phyloP scores from a whole-genome alignment of 1,284 basidiomycete species.

The Naganishia cerealis region DNA sequence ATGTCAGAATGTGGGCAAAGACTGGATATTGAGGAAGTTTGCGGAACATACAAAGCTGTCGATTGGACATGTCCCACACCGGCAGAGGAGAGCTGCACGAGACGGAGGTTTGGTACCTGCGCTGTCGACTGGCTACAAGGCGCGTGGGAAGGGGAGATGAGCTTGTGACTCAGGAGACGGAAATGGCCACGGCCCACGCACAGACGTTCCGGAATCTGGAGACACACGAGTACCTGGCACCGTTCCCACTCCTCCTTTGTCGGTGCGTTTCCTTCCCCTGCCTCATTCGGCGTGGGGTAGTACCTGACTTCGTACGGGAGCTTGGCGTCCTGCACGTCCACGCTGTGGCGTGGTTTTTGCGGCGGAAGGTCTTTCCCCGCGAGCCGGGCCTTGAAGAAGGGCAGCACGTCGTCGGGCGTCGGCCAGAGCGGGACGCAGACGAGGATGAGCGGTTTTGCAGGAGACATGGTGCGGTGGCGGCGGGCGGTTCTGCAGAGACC shows the following conservation, averaged over 20 bases:
- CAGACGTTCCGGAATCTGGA: conserved; percentile 28
- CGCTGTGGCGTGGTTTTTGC: neutral
- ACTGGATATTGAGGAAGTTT: neutral
- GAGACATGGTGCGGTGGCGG: neutral
- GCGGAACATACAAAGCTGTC: conserved; percentile 11
- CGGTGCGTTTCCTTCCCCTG: conserved; percentile 4
- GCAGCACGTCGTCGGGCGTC: conserved; percentile 9
- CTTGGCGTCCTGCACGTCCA: neutral
- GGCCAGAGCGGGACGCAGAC: conserved; percentile 23
- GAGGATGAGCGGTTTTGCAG: conserved; percentile 19
- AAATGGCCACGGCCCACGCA: neutral
- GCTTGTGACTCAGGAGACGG: neutral
- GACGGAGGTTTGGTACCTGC: conserved; percentile 33
- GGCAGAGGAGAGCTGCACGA: conserved; percentile 34
- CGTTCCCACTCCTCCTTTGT: conserved; percentile 26
- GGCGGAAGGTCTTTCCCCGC: conserved; percentile 19
- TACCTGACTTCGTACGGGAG: conserved; percentile 25
- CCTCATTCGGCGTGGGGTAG: conserved; percentile 17
- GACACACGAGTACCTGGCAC: conserved; percentile 20
- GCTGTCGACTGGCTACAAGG: conserved; percentile 26
- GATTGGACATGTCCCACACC: conserved; percentile 32
- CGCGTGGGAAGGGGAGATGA: neutral
- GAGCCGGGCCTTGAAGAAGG: conserved; percentile 20
- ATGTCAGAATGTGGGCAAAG: neutral
- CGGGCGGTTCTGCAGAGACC: neutral